A percentile compares a stretch with the other conserved stretches of the same genome.
These are phyloP conservation scores for Trichoderma koningiopsis DNA, from an alignment of 2,329 filamentous ascomycete species.

Conservation along the genomic window DNA sequence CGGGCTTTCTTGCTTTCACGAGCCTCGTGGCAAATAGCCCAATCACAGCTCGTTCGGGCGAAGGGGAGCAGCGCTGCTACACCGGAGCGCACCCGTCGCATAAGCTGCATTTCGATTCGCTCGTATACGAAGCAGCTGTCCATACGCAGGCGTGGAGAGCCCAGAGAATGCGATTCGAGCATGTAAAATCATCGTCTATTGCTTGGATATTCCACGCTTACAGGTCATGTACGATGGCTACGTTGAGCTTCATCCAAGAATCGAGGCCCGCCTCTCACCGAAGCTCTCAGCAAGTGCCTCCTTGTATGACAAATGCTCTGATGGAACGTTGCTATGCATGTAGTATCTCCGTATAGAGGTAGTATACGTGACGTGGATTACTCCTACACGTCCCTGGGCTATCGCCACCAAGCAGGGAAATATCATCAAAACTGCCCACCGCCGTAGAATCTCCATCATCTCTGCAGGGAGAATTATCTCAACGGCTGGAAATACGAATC, in stretches of 20 bases:
- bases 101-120: background rate
- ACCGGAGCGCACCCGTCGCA: background rate
- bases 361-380: background rate
- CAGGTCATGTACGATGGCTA: too few relatives aligned
- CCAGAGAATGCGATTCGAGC: background rate
- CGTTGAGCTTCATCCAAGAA: background rate
- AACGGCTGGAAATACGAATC: background rate
- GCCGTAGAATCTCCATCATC: background rate
- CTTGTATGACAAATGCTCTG: background rate
- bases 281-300: background rate
- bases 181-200: background rate
- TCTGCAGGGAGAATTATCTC: background rate
- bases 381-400: background rate
- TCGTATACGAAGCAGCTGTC: background rate
- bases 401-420: background rate
- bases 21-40: background rate
- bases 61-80: background rate
- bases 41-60: background rate
- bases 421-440: background rate
- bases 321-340: background rate
- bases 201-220: too few relatives aligned
- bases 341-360: background rate
- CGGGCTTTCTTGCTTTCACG: background rate
- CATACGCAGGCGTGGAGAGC: background rate
- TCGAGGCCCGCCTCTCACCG: background rate